Conservation (phyloP, 139 green algal genomes). For the Spirogloea muscicola region DNA sequence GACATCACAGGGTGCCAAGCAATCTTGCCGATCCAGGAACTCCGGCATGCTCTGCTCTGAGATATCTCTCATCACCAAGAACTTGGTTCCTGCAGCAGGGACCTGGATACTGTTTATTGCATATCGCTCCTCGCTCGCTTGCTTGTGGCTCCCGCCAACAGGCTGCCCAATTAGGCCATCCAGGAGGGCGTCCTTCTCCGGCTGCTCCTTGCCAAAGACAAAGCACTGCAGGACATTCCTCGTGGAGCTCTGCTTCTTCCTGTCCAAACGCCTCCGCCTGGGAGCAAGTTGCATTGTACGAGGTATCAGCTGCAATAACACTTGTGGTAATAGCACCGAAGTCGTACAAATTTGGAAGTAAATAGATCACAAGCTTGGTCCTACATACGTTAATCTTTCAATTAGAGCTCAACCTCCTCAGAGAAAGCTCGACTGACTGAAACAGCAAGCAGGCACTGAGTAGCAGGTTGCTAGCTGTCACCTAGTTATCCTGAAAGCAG, state of each 20-base stretch:
- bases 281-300: too few relatives aligned
- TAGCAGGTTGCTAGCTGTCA: too few relatives aligned
- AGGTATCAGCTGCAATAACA: too few relatives aligned
- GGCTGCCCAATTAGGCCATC: constrained; percentile 5
- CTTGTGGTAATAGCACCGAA: too few relatives aligned
- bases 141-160: neutral
- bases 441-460: too few relatives aligned
- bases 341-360: too few relatives aligned
- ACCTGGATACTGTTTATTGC: neutral
- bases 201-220: constrained; percentile 10
- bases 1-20: constrained; percentile 10
- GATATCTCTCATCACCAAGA: constrained; percentile 3
- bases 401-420: too few relatives aligned
- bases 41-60: neutral
- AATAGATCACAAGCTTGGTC: too few relatives aligned
- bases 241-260: constrained; percentile 10
- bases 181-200: constrained; percentile 18
- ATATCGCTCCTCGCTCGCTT: neutral
- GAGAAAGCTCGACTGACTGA: too few relatives aligned
- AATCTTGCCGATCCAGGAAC: neutral
- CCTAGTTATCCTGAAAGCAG: constrained; percentile 7
- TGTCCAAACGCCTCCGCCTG: constrained; percentile 9
- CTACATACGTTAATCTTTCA: too few relatives aligned
- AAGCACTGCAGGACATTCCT: constrained; percentile 29
- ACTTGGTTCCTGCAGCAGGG: neutral